Percentiles rank a stretch among this genome's conserved stretches.
Evolutionary conservation across 2,329 filamentous ascomycete genomes (phyloP).

Genomic region (Daldinia eschscholtzii): DNA sequence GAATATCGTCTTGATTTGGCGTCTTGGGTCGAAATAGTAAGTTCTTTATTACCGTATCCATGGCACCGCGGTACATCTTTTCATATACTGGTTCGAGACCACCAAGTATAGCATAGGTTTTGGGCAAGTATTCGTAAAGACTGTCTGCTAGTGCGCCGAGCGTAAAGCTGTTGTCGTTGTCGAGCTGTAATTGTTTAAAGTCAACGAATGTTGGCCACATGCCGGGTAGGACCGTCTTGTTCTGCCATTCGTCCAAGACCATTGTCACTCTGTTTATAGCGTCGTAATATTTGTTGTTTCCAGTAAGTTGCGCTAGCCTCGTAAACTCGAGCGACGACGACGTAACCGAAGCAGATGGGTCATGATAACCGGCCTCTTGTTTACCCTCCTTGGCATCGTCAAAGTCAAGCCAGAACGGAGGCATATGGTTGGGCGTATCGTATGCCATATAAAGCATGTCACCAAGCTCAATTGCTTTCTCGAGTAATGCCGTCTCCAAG

Average conservation of each 20-base stretch:
- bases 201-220: constrained; percentile 80
- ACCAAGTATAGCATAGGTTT: constrained; percentile 74
- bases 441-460: constrained; percentile 63
- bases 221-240: constrained; percentile 77
- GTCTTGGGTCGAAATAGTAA: constrained; percentile 79
- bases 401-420: constrained; percentile 69
- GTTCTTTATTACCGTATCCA: constrained; percentile 70
- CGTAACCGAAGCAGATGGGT: constrained; percentile 60
- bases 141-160: constrained; percentile 68
- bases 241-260: constrained; percentile 76
- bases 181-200: constrained; percentile 62
- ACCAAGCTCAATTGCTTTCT: constrained; percentile 61
- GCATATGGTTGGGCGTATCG: constrained; percentile 64
- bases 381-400: constrained; percentile 53
- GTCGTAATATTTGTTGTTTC: constrained; percentile 78
- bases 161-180: constrained; percentile 59
- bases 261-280: constrained; percentile 80
- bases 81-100: constrained; percentile 72
- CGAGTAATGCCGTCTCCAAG: constrained; percentile 56
- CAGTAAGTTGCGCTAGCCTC: constrained; percentile 76
- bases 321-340: constrained; percentile 79
- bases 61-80: constrained; percentile 71
- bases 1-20: constrained; percentile 70
- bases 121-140: constrained; percentile 71
- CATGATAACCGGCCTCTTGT: constrained; percentile 53